A percentile compares a stretch with the other conserved stretches of the same genome.
Evolutionary conservation across 805 yeast species (phyloP).

Genomic region (Wickerhamomyces chambardii): DNA sequence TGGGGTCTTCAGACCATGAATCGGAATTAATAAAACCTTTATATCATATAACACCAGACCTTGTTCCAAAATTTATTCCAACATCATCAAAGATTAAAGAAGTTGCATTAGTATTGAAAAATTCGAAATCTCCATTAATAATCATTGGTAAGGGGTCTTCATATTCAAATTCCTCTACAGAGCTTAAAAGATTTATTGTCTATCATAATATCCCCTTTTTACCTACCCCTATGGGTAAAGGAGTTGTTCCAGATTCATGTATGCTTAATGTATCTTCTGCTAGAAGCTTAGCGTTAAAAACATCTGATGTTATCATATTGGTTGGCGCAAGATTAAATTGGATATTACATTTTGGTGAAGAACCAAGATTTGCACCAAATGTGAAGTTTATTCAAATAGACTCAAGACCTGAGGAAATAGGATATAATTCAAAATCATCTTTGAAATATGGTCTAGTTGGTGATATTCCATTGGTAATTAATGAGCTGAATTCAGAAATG

Average conservation of each 20-base stretch:
- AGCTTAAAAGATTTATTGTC: conserved; percentile 31
- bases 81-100: conserved; percentile 22
- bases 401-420: conserved; percentile 41
- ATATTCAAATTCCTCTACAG: conserved; percentile 29
- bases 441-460: conserved; percentile 41
- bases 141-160: conserved; percentile 65
- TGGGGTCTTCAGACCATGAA: not conserved
- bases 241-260: conserved; percentile 45
- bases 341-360: conserved; percentile 61
- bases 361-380: conserved; percentile 37
- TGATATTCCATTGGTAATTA: conserved; percentile 35
- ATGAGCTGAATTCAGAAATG: conserved; percentile 26
- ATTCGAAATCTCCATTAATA: conserved; percentile 39
- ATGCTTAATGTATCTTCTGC: conserved; percentile 50
- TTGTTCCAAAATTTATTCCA: conserved; percentile 25
- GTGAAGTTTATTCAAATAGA: conserved; percentile 53
- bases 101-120: conserved; percentile 24
- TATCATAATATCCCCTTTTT: conserved; percentile 42
- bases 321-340: conserved; percentile 66
- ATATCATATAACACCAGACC: conserved; percentile 1
- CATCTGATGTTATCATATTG: conserved; percentile 50
- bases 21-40: conserved; percentile 1
- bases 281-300: conserved; percentile 46
- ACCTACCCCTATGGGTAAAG: conserved; percentile 79
- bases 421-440: conserved; percentile 28